A percentile compares a stretch with the other conserved stretches of the same genome.
These are phyloP conservation scores for Colletotrichum sp. DNA, from an alignment of 2,329 filamentous ascomycete genomes.

Conservation along the genomic window DNA sequence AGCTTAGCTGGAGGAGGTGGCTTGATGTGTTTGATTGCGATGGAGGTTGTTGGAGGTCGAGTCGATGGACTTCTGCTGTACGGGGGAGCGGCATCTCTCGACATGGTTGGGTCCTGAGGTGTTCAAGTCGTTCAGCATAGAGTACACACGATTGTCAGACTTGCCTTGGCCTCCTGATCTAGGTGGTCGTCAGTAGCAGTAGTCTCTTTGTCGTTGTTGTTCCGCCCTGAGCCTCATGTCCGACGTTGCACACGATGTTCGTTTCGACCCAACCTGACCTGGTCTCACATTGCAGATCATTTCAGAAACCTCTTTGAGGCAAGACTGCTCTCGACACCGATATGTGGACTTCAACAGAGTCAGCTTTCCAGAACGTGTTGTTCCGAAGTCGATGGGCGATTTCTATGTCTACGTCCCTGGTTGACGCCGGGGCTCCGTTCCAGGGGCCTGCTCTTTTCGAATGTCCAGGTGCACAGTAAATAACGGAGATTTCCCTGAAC, in stretches of 20 bases:
- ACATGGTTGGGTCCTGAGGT: background rate
- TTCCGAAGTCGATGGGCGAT: background rate
- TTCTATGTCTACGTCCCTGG: background rate
- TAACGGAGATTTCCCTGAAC: background rate
- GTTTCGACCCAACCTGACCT: rapidly evolving
- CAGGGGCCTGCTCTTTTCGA: background rate
- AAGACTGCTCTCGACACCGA: background rate
- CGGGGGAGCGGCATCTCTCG: background rate
- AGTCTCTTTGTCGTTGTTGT: background rate
- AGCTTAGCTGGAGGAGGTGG: background rate
- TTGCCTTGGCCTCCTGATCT: background rate
- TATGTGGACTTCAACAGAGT: no score
- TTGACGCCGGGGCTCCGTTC: background rate
- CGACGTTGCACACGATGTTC: background rate
- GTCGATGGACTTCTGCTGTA: background rate
- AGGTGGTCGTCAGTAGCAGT: background rate
- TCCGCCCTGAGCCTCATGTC: background rate
- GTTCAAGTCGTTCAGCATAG: background rate
- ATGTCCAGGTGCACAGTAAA: background rate
- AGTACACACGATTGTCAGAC: background rate
- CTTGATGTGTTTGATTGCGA: background rate
- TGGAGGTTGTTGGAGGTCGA: background rate
- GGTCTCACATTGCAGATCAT: background rate
- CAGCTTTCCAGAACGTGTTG: background rate
- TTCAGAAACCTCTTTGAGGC: background rate